Conservation (phyloP, 2,329 filamentous ascomycete species). For the Cladosporium cucumerinum region DNA sequence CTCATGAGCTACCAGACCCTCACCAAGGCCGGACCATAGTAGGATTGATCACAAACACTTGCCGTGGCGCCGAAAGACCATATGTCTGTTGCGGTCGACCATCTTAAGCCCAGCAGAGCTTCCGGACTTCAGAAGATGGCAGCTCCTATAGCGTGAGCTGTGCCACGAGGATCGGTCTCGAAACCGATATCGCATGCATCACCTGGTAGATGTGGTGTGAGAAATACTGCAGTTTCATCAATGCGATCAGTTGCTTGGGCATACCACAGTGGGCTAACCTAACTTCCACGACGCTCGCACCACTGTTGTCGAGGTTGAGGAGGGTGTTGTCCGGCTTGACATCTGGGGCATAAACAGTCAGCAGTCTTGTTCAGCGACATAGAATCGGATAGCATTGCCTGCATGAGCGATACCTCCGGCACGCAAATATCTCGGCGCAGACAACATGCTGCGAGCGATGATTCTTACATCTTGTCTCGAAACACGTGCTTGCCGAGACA, state of each 20-base stretch:
- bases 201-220: not conserved
- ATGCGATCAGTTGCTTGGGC: not conserved
- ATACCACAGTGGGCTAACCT: constrained; percentile 19
- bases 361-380: too few relatives aligned
- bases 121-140: constrained; percentile 40
- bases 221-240: not conserved
- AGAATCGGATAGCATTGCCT: not conserved
- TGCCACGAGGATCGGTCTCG: constrained; percentile 18
- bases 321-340: constrained; percentile 40
- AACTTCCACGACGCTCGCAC: constrained; percentile 32
- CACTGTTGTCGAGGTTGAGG: constrained; percentile 31
- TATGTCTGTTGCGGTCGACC: constrained; percentile 40
- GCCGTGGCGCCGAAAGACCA: constrained; percentile 41
- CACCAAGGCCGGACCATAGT: not conserved
- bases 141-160: constrained; percentile 34
- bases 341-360: constrained; percentile 20
- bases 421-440: constrained; percentile 29
- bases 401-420: constrained; percentile 30
- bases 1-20: constrained; percentile 27
- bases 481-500: not conserved
- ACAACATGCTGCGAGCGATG: constrained; percentile 24
- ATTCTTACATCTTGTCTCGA: constrained; percentile 21
- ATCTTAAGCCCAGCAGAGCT: constrained; percentile 32
- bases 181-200: constrained; percentile 24
- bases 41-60: constrained; percentile 18